Percentiles rank a stretch among this genome's conserved stretches.
These are phyloP conservation scores for Rhodofomes roseus DNA, from an alignment of 1,284 basidiomycete species.

Conservation along the genomic window DNA sequence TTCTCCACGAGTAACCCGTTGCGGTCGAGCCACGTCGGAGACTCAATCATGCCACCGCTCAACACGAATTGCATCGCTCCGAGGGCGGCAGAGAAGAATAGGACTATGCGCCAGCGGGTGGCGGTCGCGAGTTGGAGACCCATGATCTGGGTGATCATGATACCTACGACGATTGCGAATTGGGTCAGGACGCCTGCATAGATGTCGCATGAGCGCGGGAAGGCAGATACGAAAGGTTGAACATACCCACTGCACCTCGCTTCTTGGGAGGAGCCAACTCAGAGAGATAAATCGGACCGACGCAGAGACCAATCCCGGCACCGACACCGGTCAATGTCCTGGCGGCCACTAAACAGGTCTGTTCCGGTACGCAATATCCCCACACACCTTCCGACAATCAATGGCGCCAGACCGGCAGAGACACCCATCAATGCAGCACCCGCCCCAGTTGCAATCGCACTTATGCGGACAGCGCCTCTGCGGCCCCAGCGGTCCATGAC, in stretches of 20 bases:
- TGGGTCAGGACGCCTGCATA: conserved; percentile 81
- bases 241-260: conserved; percentile 67
- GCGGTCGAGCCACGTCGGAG: conserved; percentile 60
- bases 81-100: conserved; percentile 60
- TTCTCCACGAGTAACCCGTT: conserved; percentile 49
- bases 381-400: conserved; percentile 66
- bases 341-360: conserved; percentile 4
- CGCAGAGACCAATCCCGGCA: conserved; percentile 81
- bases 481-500: conserved; percentile 71
- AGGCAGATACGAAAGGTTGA: neutral
- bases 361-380: neutral
- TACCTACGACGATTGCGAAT: conserved; percentile 79
- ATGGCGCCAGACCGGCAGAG: conserved; percentile 50
- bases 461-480: conserved; percentile 57
- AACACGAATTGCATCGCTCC: conserved; percentile 58
- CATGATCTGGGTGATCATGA: conserved; percentile 72
- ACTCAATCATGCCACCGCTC: conserved; percentile 55
- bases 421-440: conserved; percentile 68
- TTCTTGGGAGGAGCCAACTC: conserved; percentile 76
- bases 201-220: conserved; percentile 6
- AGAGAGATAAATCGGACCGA: conserved; percentile 83
- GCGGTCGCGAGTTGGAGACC: conserved; percentile 64
- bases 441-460: conserved; percentile 51
- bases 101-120: conserved; percentile 71
- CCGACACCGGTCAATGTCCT: conserved; percentile 79